These are phyloP conservation scores for Funneliformis mosseae DNA, from an alignment of 192 early-diverging fungal genomes.

Conservation along the genomic window DNA sequence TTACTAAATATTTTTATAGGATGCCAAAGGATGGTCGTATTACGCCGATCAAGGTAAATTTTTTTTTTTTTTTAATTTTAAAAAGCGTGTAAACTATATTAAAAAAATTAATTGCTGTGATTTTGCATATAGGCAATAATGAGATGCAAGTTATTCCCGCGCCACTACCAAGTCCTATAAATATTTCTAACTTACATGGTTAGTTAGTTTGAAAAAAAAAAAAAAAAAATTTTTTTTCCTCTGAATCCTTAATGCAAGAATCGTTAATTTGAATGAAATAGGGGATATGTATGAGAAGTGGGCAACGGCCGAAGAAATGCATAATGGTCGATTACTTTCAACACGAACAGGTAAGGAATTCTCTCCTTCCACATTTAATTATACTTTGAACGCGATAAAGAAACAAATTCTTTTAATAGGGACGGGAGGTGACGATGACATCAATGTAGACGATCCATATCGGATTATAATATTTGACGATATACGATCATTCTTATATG, in stretches of 20 bases:
- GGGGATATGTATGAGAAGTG: conserved; percentile 3
- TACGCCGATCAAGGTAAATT: conserved; percentile 37
- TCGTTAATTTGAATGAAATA: not conserved
- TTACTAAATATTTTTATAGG: conserved; percentile 15
- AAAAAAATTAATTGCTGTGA: not conserved
- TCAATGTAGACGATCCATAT: conserved; percentile 54
- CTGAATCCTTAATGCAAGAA: not conserved
- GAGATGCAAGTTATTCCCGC: not conserved
- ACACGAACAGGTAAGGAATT: conserved; percentile 17
- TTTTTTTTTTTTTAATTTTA: not conserved
- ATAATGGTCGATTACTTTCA: conserved; percentile 17
- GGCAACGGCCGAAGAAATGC: not conserved
- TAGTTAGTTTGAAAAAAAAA: not conserved
- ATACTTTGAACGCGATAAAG: not conserved
- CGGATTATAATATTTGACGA: conserved; percentile 58
- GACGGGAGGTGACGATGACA: conserved; percentile 5
- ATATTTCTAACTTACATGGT: not conserved
- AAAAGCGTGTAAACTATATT: too few relatives aligned
- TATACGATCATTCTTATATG: conserved; percentile 47
- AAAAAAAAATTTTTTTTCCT: not conserved
- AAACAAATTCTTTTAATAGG: not conserved
- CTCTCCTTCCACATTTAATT: not conserved
- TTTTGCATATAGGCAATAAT: not conserved
- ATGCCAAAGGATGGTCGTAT: conserved; percentile 54
- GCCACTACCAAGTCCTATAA: not conserved